Evolutionary conservation across 176 grass and related monocot genomes (phyloP).

Genomic region (Stipa capillata): DNA sequence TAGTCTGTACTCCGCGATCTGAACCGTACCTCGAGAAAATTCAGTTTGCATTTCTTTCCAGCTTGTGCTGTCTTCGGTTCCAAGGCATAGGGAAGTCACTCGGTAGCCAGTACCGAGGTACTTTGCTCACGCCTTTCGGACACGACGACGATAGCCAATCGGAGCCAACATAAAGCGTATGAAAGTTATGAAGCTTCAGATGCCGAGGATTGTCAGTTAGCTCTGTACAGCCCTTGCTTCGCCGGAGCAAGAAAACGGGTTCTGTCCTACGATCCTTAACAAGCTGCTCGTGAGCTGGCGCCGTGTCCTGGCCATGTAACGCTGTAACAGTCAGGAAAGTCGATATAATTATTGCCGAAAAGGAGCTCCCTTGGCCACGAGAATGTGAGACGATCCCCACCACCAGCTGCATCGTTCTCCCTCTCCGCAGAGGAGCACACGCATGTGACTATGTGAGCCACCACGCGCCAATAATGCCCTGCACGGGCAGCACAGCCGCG

Average conservation of each 20-base stretch:
- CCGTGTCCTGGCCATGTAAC: slow-evolving; percentile 20
- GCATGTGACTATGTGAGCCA: background rate
- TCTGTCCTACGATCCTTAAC: background rate
- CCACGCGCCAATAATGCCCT: background rate
- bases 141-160: too few relatives aligned
- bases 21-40: background rate
- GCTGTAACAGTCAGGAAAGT: background rate
- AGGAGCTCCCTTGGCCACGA: background rate
- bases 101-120: too few relatives aligned
- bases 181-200: background rate
- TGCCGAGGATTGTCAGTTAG: background rate
- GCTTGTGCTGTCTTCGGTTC: too few relatives aligned
- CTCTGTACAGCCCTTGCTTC: background rate
- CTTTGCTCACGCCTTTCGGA: too few relatives aligned
- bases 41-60: background rate
- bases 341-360: background rate
- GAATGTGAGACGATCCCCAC: background rate
- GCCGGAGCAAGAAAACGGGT: background rate
- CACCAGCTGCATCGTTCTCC: background rate
- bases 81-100: too few relatives aligned
- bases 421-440: background rate
- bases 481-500: background rate
- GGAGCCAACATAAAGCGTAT: background rate
- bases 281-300: background rate
- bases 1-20: background rate